Percentiles rank a stretch among this genome's conserved stretches.
Conservation (phyloP, 257 asterid species). For the Ligustrum vulgare region DNA sequence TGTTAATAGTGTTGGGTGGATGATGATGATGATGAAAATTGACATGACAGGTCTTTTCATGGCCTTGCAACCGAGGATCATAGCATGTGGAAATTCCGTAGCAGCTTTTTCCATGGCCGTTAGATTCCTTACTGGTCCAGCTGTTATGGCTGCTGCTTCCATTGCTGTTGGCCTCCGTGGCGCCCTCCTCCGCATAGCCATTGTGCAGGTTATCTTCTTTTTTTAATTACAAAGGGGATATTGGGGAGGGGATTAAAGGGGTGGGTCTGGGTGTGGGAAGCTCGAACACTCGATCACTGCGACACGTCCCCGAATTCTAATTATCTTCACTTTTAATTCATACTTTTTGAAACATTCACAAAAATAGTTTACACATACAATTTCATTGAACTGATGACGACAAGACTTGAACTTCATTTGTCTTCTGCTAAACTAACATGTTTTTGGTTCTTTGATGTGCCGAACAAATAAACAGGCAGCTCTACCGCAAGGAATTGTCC, state of each 20-base stretch:
- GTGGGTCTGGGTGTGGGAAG: too few relatives aligned
- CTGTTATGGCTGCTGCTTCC: constrained; percentile 99
- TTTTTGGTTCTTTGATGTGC: background rate
- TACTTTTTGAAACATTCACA: too few relatives aligned
- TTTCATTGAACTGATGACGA: too few relatives aligned
- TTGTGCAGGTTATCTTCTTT: constrained; percentile 65
- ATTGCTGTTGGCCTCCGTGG: constrained; percentile 97
- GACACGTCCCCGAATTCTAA: too few relatives aligned
- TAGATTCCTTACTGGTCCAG: constrained; percentile 99
- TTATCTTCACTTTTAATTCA: too few relatives aligned
- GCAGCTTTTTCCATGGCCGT: constrained; percentile 94
- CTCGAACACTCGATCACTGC: too few relatives aligned
- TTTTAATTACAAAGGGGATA: too few relatives aligned
- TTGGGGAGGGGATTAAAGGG: too few relatives aligned
- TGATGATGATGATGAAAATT: background rate
- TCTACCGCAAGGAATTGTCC: constrained; percentile 66
- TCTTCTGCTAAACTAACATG: background rate
- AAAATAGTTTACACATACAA: too few relatives aligned
- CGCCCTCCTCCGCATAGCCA: constrained; percentile 79
- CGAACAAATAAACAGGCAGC: constrained; percentile 44
- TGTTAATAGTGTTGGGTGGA: background rate
- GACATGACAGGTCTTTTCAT: constrained; percentile 78
- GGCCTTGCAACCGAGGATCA: constrained; percentile 97
- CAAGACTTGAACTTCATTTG: too few relatives aligned
- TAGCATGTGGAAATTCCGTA: constrained; percentile 92